Conservation (phyloP, 345 rosid species). For the Euphorbia lathyris region DNA sequence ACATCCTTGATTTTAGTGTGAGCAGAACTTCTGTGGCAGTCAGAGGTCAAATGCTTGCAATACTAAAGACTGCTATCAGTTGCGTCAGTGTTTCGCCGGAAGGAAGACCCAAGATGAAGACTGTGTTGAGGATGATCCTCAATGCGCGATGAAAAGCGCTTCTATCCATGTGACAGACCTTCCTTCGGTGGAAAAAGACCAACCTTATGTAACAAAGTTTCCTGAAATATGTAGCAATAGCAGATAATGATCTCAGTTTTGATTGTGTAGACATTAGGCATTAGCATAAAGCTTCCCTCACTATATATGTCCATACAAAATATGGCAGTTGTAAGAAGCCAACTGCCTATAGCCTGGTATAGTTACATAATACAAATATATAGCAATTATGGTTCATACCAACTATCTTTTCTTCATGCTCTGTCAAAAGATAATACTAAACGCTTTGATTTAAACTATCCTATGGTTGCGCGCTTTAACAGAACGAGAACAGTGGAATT, state of each 20-base stretch:
- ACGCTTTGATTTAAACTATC: no score
- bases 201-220: background rate
- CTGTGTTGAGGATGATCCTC: slow-evolving; percentile 65
- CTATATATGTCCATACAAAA: background rate
- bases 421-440: background rate
- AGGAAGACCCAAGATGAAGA: slow-evolving; percentile 82
- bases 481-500: no score
- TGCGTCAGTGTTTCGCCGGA: slow-evolving; percentile 64
- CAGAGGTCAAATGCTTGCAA: slow-evolving; percentile 72
- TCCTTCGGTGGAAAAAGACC: no score
- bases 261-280: background rate
- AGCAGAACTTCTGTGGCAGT: slow-evolving; percentile 51
- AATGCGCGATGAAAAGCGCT: slow-evolving; percentile 42
- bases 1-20: slow-evolving; percentile 62
- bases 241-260: slow-evolving; percentile 6
- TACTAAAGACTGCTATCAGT: slow-evolving; percentile 64
- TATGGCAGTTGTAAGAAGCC: background rate
- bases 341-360: background rate
- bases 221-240: slow-evolving; percentile 3
- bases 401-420: background rate
- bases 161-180: background rate
- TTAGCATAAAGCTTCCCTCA: background rate
- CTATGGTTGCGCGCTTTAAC: no score
- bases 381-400: background rate
- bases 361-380: background rate